Percentiles rank a stretch among this genome's conserved stretches.
These are phyloP conservation scores for Candida coleopterorum DNA, from an alignment of 805 yeast species.

Conservation along the genomic window DNA sequence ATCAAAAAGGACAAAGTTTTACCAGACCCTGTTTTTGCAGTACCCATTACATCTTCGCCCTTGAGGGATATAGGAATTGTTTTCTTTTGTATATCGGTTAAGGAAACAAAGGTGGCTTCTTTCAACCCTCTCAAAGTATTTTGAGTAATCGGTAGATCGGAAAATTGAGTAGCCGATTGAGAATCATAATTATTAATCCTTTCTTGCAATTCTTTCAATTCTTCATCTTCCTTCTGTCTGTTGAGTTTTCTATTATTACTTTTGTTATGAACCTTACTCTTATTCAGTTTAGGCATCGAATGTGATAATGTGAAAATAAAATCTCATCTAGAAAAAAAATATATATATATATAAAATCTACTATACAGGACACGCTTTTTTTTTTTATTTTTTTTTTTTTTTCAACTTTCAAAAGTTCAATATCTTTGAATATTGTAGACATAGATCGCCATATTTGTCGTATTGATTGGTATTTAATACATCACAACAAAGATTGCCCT, in stretches of 20 bases:
- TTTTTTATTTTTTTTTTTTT: not conserved
- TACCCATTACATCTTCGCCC: constrained; percentile 77
- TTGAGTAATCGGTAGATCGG: constrained; percentile 71
- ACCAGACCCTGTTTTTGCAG: constrained; percentile 90
- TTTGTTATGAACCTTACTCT: constrained; percentile 15
- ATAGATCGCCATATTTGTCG: constrained; percentile 37
- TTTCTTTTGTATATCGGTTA: constrained; percentile 84
- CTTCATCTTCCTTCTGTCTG: constrained; percentile 30
- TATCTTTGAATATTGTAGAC: constrained; percentile 37
- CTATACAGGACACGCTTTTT: no score
- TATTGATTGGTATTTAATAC: constrained; percentile 21
- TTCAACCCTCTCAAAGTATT: constrained; percentile 67
- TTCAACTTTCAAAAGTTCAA: constrained; percentile 26
- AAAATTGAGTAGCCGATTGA: constrained; percentile 43
- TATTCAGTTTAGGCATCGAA: constrained; percentile 2
- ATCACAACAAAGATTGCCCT: constrained; percentile 30
- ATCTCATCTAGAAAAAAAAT: constrained; percentile 1
- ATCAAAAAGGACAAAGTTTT: constrained; percentile 83
- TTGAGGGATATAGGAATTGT: constrained; percentile 73
- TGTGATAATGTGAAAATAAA: not conserved
- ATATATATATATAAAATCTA: no score
- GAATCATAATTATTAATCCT: constrained; percentile 46
- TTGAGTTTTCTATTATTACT: constrained; percentile 14
- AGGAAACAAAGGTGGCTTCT: constrained; percentile 68
- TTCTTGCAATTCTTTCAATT: constrained; percentile 40